phyloP scores from a whole-genome alignment of 2,329 filamentous ascomycete species.

The Fusarium siculi region DNA sequence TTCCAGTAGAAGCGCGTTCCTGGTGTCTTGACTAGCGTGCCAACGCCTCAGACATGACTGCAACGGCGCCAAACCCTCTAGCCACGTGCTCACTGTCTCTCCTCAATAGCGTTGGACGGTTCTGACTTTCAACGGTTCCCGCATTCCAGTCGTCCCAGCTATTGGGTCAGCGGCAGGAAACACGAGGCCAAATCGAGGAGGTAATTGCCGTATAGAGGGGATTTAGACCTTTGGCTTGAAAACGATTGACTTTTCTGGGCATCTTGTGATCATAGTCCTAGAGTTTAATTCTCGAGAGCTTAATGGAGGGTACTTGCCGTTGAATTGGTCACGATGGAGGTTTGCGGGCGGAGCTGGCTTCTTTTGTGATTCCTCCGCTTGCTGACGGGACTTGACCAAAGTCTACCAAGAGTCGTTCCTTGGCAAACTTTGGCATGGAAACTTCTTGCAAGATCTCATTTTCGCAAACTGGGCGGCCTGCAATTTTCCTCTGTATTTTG shows the following conservation, averaged over 20 bases:
- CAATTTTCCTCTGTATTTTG: background rate
- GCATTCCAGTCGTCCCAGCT: constrained; percentile 1
- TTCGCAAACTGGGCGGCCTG: accelerated
- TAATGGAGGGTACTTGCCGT: background rate
- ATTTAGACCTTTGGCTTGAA: background rate
- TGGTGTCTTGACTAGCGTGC: background rate
- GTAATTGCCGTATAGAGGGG: background rate
- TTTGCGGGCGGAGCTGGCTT: background rate
- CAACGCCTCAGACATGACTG: background rate
- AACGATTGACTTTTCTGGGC: background rate
- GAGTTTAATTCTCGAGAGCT: background rate
- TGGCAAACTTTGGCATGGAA: background rate
- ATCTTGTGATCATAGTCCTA: background rate
- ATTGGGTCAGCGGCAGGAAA: background rate
- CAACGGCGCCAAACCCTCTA: background rate
- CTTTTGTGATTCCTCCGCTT: background rate
- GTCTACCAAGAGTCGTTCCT: background rate
- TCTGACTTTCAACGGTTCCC: background rate
- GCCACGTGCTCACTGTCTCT: background rate
- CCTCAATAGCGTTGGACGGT: background rate
- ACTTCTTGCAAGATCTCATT: background rate
- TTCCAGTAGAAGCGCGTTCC: constrained; percentile 3
- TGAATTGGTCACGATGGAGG: accelerated
- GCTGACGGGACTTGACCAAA: background rate
- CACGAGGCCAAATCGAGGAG: background rate